These are phyloP conservation scores for Kwoniella sp. DNA, from an alignment of 768 basidiomycete genomes.

Conservation along the genomic window DNA sequence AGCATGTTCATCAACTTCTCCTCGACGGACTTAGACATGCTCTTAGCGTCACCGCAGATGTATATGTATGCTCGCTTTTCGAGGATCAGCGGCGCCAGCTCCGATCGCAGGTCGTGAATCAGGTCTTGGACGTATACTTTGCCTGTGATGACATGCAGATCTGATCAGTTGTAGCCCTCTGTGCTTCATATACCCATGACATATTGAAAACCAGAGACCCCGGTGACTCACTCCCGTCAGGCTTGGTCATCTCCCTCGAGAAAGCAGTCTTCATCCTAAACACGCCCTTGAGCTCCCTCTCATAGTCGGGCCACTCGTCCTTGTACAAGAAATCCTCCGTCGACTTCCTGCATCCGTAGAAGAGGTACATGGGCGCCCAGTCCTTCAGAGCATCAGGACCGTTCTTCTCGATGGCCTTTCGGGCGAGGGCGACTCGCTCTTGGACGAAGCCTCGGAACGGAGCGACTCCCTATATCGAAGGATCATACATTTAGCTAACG, in stretches of 20 bases:
- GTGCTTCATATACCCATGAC: neutral
- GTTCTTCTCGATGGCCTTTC: conserved; percentile 92
- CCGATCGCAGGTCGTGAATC: conserved; percentile 80
- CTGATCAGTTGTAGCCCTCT: conserved; percentile 93
- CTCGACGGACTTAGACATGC: conserved; percentile 94
- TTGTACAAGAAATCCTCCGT: conserved; percentile 90
- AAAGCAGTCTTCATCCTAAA: conserved; percentile 86
- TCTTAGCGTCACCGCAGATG: conserved; percentile 94
- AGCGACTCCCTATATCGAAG: conserved; percentile 85
- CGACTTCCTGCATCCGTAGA: conserved; percentile 91
- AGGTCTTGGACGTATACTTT: conserved; percentile 99
- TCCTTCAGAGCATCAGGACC: conserved; percentile 88
- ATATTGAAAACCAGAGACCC: neutral
- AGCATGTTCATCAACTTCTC: conserved; percentile 73
- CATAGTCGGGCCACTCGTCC: conserved; percentile 91
- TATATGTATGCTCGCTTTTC: conserved; percentile 97
- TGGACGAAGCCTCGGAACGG: conserved; percentile 99
- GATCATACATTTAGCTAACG: conserved; percentile 2
- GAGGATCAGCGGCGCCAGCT: conserved; percentile 83
- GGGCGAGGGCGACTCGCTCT: conserved; percentile 93
- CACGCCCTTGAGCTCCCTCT: conserved; percentile 83
- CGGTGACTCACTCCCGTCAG: conserved; percentile 51
- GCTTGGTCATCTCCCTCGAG: conserved; percentile 60
- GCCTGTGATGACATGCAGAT: conserved; percentile 65
- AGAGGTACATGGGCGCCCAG: conserved; percentile 93